A percentile compares a stretch with the other conserved stretches of the same genome.
Conservation (phyloP, 495 filamentous ascomycete genomes). For the Aspergillus sclerotioniger region DNA sequence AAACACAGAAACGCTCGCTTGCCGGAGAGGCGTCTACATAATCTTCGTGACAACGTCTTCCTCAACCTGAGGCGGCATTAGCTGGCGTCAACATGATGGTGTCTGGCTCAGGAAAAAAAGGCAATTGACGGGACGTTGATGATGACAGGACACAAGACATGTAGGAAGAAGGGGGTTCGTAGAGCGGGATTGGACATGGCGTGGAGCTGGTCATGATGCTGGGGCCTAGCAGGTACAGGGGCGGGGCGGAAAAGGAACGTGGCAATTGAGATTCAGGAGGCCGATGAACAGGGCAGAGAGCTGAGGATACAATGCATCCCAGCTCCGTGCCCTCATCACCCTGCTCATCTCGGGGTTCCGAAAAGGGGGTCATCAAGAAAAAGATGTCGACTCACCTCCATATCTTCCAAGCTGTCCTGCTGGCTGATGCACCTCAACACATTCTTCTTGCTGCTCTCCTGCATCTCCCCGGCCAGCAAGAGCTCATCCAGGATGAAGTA, state of each 20-base stretch:
- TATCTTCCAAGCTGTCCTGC: slow-evolving; percentile 92
- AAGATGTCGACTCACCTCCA: slow-evolving; percentile 73
- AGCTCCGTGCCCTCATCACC: neutral
- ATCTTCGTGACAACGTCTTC: slow-evolving; percentile 92
- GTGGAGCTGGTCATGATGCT: neutral
- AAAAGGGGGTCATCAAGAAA: neutral
- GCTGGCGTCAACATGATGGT: slow-evolving; percentile 33
- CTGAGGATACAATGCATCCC: neutral
- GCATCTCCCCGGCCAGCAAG: slow-evolving; percentile 91
- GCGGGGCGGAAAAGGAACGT: neutral
- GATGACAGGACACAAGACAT: neutral
- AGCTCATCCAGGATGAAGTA: slow-evolving; percentile 99
- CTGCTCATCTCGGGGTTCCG: neutral
- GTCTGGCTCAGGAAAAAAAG: neutral
- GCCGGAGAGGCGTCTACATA: slow-evolving; percentile 60
- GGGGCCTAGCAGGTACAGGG: neutral
- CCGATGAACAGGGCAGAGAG: neutral
- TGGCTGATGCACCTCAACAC: slow-evolving; percentile 90
- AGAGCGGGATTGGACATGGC: neutral
- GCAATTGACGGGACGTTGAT: neutral
- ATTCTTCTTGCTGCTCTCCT: slow-evolving; percentile 99
- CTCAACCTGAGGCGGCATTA: slow-evolving; percentile 79
- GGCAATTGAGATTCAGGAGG: neutral
- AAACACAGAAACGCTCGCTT: slow-evolving; percentile 24
- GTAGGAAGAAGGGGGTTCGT: neutral